Evolutionary conservation across 169 alveolate genomes (phyloP).

Genomic region (Amoebophrya sp.): DNA sequence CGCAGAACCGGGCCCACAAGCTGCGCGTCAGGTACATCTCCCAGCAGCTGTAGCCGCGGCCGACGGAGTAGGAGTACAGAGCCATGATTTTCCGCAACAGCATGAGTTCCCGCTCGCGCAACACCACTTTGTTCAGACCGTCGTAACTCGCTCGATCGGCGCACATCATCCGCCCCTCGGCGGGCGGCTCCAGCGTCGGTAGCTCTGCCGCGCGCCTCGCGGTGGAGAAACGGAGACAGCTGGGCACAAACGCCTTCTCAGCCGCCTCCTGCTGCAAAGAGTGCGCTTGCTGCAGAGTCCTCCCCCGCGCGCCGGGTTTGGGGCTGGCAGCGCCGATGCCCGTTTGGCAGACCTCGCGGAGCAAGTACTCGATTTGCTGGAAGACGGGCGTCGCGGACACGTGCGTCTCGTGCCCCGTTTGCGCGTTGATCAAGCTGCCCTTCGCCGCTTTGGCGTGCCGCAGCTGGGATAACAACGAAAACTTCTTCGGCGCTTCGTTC

Average conservation of each 20-base stretch:
- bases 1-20: neutral
- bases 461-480: neutral
- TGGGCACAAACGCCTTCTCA: too few relatives aligned
- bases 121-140: neutral
- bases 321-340: too few relatives aligned
- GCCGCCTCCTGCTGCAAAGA: too few relatives aligned
- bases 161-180: neutral
- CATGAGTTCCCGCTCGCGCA: neutral
- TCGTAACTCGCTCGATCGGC: neutral
- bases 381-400: neutral
- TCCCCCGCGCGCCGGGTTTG: too few relatives aligned
- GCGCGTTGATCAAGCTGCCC: neutral
- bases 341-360: neutral
- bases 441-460: slow-evolving; percentile 1
- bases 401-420: neutral
- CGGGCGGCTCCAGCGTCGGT: neutral
- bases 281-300: too few relatives aligned
- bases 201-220: too few relatives aligned
- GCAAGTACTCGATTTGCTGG: neutral
- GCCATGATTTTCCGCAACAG: neutral
- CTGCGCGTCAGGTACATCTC: neutral
- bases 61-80: neutral
- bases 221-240: too few relatives aligned
- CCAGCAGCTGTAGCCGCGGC: neutral
- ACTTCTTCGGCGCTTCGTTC: neutral